Evolutionary conservation across 2,329 filamentous ascomycete species (phyloP), one percentile per base, ranked within the genome.

Genomic region (Scytalidium sp.): DNA sequence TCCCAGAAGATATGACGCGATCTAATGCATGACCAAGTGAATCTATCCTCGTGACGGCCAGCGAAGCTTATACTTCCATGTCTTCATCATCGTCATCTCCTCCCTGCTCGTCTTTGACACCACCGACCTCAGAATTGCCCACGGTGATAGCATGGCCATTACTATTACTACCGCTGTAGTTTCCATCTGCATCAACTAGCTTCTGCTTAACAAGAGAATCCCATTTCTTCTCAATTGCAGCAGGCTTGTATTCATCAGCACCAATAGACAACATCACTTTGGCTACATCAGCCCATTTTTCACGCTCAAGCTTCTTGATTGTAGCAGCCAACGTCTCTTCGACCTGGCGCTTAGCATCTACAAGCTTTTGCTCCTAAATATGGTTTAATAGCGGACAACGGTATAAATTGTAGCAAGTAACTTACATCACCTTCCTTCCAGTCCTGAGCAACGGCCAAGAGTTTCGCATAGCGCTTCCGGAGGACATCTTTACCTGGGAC

Each of bases 391-490:
- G 17, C 32, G 47, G 44, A 23, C 21, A 6, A 2, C 15, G 13
- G 13, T 10, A n/a, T n/a, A 36, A 2, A 41, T 3, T 42, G 10
- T 23, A 41, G 13, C 25, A 20, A 3, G 1, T 17, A 22, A 54
- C 52, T 50, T 50, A 54, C 52, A 49, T 54, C 49, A n/a, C 41
- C 46, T 19, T 45, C 49, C 13, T 46, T 47, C 27, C 46, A 54
- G 8, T 51, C 45, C 8, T 32, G 20, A 44, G 49, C 43, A 21
- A 47, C 43, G 43, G 49, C 43, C 32, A 42, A 41, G 20, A 54
- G 41, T 20, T 40, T 47, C 17, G 44, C 41, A 15, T 27, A 47
- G 29, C 45, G 46, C 49, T 54, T 54, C 25, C 52, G 45, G 9
- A 51, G 13, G 22, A 36, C 25, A 45, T 50, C 49, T 13, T 41